Base-by-base conservation (phyloP, 306 rosid species). In the Fragaria iinumae region DNA sequence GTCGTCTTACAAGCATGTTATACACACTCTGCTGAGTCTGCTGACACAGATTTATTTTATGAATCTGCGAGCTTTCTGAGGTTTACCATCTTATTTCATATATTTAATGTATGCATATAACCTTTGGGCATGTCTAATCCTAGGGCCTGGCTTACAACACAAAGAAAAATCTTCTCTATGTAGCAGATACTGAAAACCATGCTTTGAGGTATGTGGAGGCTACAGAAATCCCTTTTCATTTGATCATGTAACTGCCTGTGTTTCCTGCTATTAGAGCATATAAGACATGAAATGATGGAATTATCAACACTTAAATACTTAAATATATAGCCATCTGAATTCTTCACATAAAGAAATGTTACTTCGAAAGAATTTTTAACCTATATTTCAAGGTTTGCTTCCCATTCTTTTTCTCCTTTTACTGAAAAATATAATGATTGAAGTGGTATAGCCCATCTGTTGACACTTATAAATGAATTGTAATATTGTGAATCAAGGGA, bases 151-250 rank as follows among this genome's bases (percentile, higher is more conserved):
- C 95, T 80, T 94, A 94, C 84, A 94, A 90, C 85, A 85, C 95
- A 74, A 94, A 86, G 92, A 86, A 88, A 83, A 94, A 92, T 80
- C 63, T 86, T 75, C 96, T 94, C 68, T 94, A 94, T 81, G 96
- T 94, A 59, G 97, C 98, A 45, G 97, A 94, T 81, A 92, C 98
- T 17, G 97, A 92, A 85, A 94, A 94, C 82, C 98, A 94, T 88
- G 96, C 98, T 83, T 82, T 94, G 83, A 94, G 98, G 98, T 94
- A 88, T 23, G 27, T 49, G 44, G 21, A 32, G 74, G 72, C 73
- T 86, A 76, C 76, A 75, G 76, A 76, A 82, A 39, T 55, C 29
- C 38, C 59, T 4, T 74, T 71, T 72, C 76, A 72, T 52, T 52
- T 72, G 32, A 53, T 41, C 7, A 8, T 9, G 18, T 47, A 47